Evolutionary conservation across 1,139 yeast species (phyloP).

Genomic region (Saccharomyces pastorianus): DNA sequence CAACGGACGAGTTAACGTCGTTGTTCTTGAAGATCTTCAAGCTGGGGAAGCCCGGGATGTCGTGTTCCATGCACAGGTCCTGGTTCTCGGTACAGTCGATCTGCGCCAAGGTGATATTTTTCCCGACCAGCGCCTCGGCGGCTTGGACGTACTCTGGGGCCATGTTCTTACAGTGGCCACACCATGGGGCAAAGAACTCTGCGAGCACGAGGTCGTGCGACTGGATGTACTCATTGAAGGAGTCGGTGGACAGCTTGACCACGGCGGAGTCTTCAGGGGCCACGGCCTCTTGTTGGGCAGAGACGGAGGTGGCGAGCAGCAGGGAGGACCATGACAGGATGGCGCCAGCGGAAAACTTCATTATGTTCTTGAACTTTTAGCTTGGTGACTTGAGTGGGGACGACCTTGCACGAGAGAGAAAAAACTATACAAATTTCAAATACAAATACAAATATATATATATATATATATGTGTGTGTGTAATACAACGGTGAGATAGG

Average conservation of each 20-base stretch:
- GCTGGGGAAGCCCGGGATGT: conserved; percentile 86
- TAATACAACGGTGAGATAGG: too few species aligned
- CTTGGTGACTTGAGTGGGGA: too few species aligned
- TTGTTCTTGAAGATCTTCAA: conserved; percentile 73
- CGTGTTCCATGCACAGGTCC: conserved; percentile 67
- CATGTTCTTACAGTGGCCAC: conserved; percentile 93
- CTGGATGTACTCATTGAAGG: conserved; percentile 57
- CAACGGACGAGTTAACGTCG: conserved; percentile 39
- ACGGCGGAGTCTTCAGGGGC: conserved; percentile 86
- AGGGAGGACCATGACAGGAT: conserved; percentile 1
- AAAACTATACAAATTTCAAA: too few species aligned
- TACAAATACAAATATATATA: too few species aligned
- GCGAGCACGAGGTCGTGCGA: conserved; percentile 78
- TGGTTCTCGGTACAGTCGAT: conserved; percentile 86
- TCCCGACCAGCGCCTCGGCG: conserved; percentile 60
- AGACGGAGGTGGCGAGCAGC: conserved; percentile 10
- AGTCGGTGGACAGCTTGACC: conserved; percentile 57
- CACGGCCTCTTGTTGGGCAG: conserved; percentile 46
- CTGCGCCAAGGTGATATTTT: conserved; percentile 75
- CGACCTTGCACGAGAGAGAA: too few species aligned
- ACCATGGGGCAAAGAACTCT: conserved; percentile 98
- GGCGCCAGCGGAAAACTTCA: background rate
- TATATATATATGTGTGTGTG: too few species aligned
- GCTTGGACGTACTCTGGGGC: conserved; percentile 89
- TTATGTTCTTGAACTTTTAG: background rate